phyloP scores from a whole-genome alignment of 495 filamentous ascomycete species.

The Penicillium cinerascens region DNA sequence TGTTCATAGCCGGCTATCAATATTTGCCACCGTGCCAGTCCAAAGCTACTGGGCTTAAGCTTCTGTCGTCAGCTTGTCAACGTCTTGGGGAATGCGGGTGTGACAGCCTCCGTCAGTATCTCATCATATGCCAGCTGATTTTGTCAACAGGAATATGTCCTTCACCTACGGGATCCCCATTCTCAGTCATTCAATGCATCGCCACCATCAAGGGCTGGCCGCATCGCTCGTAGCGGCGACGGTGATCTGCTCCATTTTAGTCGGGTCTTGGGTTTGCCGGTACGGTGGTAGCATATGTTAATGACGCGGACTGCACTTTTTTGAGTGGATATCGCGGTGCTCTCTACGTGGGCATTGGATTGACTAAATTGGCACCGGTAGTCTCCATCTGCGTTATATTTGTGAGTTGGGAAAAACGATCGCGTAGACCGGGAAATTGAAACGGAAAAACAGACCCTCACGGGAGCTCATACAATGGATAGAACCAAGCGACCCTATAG shows the following conservation, averaged over 20 bases:
- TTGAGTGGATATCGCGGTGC: conserved; percentile 55
- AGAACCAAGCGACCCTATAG: neutral
- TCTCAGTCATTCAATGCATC: conserved; percentile 52
- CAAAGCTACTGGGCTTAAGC: conserved; percentile 59
- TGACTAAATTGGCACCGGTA: neutral
- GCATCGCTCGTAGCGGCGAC: conserved; percentile 57
- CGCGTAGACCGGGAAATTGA: neutral
- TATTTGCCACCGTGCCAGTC: conserved; percentile 47
- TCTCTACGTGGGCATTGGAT: conserved; percentile 54
- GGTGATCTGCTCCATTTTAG: conserved; percentile 58
- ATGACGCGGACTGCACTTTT: conserved; percentile 37
- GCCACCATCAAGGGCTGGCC: conserved; percentile 61
- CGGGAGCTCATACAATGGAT: neutral
- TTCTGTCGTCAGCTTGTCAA: conserved; percentile 55
- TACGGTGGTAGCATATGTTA: conserved; percentile 53
- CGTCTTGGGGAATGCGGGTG: conserved; percentile 52
- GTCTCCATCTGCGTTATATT: neutral
- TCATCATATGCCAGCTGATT: neutral
- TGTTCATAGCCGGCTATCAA: conserved; percentile 43
- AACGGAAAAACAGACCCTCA: neutral
- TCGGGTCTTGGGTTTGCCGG: conserved; percentile 61
- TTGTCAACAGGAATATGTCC: conserved; percentile 43
- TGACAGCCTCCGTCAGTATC: neutral
- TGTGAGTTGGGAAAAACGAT: neutral
- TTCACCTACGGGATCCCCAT: conserved; percentile 60